Evolutionary conservation across 306 rosid genomes (phyloP).

Genomic region (peach (Prunus persica)): Prunus_persica_NCBIv2 NC_034014.1:3793501-3794000

Average conservation of each 20-base stretch:
- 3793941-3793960: too few relatives aligned
- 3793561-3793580: conserved; percentile 68
- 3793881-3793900: too few relatives aligned
- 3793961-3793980: too few relatives aligned
- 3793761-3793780: neutral
- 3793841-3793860: neutral
- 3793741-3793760: conserved; percentile 29
- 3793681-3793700: conserved; percentile 73
- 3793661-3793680: conserved; percentile 11
- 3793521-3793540: conserved; percentile 69
- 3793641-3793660: neutral
- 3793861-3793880: neutral
- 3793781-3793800: neutral
- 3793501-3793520: conserved; percentile 78
- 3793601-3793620: conserved; percentile 19
- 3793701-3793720: conserved; percentile 69
- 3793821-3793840: neutral
- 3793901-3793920: too few relatives aligned
- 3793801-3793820: neutral
- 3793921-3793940: too few relatives aligned
- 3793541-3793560: conserved; percentile 75
- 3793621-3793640: conserved; percentile 15
- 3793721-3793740: conserved; percentile 92
- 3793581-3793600: conserved; percentile 58
- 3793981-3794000: too few relatives aligned